phyloP scores from a whole-genome alignment of 768 basidiomycete species.

The Fibroporia radiculosa region DNA sequence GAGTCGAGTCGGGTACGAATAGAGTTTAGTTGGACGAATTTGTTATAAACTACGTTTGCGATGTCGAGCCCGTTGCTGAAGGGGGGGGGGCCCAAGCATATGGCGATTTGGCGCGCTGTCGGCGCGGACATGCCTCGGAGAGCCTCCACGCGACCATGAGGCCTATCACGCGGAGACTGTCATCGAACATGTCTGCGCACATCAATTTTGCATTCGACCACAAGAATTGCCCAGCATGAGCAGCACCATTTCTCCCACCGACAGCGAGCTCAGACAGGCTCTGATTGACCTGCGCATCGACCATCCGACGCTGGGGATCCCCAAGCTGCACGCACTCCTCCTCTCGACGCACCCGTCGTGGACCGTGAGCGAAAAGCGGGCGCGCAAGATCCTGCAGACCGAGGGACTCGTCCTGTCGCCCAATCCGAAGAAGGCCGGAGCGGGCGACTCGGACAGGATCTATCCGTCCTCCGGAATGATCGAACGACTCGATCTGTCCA shows the following conservation, averaged over 20 bases:
- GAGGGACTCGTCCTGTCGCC: constrained; percentile 39
- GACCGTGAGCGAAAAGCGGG: constrained; percentile 80
- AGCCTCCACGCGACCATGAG: too few relatives aligned
- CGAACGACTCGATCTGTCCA: constrained; percentile 49
- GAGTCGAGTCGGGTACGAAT: too few relatives aligned
- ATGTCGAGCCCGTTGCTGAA: too few relatives aligned
- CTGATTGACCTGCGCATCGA: constrained; percentile 46
- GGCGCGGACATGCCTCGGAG: too few relatives aligned
- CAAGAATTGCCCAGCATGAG: not conserved
- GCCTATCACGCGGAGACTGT: too few relatives aligned
- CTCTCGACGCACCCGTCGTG: constrained; percentile 55
- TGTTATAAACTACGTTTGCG: too few relatives aligned
- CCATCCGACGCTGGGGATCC: constrained; percentile 60
- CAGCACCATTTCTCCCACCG: constrained; percentile 34
- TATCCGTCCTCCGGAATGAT: constrained; percentile 63
- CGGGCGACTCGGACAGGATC: constrained; percentile 12
- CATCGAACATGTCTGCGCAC: not conserved
- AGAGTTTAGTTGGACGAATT: too few relatives aligned
- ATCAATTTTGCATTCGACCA: not conserved
- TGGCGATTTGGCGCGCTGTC: too few relatives aligned
- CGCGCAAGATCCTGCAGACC: constrained; percentile 60
- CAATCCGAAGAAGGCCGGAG: constrained; percentile 8
- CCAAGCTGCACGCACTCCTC: constrained; percentile 62
- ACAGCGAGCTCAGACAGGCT: constrained; percentile 52
- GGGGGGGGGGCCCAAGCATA: too few relatives aligned